phyloP scores from a whole-genome alignment of 345 rosid genomes.

The Gossypium rotundifolium region DNA sequence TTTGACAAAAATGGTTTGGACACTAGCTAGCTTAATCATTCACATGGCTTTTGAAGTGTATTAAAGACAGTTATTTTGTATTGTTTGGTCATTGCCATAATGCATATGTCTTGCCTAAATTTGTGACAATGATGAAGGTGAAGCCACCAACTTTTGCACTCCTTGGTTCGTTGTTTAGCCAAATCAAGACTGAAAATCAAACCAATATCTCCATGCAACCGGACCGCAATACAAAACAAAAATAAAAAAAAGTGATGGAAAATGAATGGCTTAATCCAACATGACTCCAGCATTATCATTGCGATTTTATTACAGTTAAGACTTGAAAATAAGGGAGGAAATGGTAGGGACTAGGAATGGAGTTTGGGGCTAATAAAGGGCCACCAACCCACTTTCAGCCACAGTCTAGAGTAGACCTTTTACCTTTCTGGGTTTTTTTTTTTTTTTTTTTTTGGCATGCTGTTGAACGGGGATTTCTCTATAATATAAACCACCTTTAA shows the following conservation, averaged over 20 bases:
- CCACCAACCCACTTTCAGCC: slow-evolving; percentile 15
- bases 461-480: too few species aligned
- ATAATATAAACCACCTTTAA: too few species aligned
- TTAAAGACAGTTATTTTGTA: background rate
- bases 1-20: background rate
- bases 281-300: slow-evolving; percentile 36
- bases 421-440: background rate
- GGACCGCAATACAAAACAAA: background rate
- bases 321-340: slow-evolving; percentile 9
- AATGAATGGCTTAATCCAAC: background rate
- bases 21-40: background rate
- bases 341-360: slow-evolving; percentile 41
- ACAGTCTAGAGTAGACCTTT: background rate
- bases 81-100: background rate
- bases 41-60: background rate
- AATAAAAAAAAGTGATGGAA: background rate
- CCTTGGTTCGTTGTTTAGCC: background rate
- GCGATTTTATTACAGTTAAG: slow-evolving; percentile 25
- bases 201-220: background rate
- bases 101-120: background rate
- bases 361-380: slow-evolving; percentile 9
- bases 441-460: too few species aligned
- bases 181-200: background rate
- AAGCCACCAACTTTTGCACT: background rate
- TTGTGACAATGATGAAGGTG: background rate